Percentiles rank a stretch among this genome's conserved stretches.
Conservation (phyloP, 495 filamentous ascomycete species). For the Aspergillus saccharolyticus region DNA sequence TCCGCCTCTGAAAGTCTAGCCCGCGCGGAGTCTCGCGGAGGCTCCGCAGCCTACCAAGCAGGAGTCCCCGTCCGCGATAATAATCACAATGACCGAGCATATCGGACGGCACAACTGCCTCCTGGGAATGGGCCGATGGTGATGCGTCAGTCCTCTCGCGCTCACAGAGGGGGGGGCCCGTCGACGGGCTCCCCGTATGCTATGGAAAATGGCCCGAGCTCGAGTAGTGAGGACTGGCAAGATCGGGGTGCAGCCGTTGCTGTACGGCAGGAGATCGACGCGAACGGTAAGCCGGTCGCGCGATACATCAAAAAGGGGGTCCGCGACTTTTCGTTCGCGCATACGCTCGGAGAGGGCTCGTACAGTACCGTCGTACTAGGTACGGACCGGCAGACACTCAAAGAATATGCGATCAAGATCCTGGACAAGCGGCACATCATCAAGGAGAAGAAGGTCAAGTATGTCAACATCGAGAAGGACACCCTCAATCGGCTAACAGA, state of each 20-base stretch:
- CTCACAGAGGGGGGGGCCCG: constrained; percentile 41
- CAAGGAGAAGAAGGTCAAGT: constrained; percentile 99
- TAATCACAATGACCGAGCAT: constrained; percentile 65
- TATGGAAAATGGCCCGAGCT: constrained; percentile 57
- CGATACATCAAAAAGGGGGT: constrained; percentile 93
- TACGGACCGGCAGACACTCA: constrained; percentile 89
- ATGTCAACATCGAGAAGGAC: constrained; percentile 99
- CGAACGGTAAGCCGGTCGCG: constrained; percentile 74
- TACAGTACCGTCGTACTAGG: constrained; percentile 96
- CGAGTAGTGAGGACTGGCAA: constrained; percentile 90
- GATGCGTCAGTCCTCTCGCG: constrained; percentile 44
- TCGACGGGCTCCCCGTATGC: constrained; percentile 51
- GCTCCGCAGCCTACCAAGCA: constrained; percentile 57
- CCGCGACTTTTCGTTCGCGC: constrained; percentile 91
- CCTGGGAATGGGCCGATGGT: constrained; percentile 51
- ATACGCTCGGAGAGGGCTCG: constrained; percentile 90
- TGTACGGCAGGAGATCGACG: constrained; percentile 71
- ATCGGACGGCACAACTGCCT: constrained; percentile 52
- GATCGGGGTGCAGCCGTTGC: constrained; percentile 83
- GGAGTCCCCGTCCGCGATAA: constrained; percentile 62
- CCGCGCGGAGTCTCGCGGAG: constrained; percentile 57
- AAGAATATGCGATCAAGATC: constrained; percentile 98
- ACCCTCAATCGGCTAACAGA: constrained; percentile 94
- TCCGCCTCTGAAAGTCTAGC: constrained; percentile 52
- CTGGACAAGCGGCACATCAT: constrained; percentile 99